Conservation (phyloP, 2,329 filamentous ascomycete species). For the Arthroderma sp. region DNA sequence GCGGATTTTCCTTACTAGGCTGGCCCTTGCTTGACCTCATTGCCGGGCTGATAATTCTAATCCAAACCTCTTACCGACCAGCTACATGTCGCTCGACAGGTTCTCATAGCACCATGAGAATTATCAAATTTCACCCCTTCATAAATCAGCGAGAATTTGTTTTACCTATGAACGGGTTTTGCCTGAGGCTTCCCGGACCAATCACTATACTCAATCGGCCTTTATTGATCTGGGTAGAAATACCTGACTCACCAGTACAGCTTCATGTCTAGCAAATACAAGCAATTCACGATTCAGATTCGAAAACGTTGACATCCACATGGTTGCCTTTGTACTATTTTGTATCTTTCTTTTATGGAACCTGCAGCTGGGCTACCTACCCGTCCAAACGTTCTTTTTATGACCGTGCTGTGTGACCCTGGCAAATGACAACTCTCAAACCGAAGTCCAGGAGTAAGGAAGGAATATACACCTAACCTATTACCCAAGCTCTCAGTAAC, state of each 20-base stretch:
- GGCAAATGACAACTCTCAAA: background rate
- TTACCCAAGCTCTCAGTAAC: background rate
- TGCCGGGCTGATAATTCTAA: background rate
- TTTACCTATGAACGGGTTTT: background rate
- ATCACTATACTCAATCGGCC: background rate
- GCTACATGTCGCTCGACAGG: background rate
- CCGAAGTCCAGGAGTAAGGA: background rate
- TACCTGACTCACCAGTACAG: background rate
- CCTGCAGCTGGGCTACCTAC: background rate
- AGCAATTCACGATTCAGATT: background rate
- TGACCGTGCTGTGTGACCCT: background rate
- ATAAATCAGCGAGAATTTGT: background rate
- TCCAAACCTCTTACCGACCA: background rate
- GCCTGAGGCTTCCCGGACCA: background rate
- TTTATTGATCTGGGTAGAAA: background rate
- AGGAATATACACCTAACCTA: background rate
- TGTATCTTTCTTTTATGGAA: background rate
- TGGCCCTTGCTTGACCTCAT: background rate
- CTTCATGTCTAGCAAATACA: background rate
- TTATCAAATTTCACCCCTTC: background rate
- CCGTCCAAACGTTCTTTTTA: background rate
- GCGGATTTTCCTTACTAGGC: background rate
- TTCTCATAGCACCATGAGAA: background rate
- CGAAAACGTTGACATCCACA: constrained; percentile 1
- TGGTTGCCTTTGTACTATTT: background rate